Evolutionary conservation across 2,329 filamentous ascomycete genomes (phyloP).

Genomic region (Coleophoma crateriformis): DNA sequence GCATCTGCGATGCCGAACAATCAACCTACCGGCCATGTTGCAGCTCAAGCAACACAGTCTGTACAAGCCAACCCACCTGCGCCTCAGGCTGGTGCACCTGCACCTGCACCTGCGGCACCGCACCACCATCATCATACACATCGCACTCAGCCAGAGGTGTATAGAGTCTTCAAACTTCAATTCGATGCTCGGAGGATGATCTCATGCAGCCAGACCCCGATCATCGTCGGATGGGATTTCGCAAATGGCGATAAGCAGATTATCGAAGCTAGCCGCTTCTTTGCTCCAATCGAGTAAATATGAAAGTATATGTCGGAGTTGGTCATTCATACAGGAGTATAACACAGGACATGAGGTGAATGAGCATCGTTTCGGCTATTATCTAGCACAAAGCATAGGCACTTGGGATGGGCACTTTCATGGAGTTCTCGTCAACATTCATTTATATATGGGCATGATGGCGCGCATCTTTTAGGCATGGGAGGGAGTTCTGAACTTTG

Average conservation of each 20-base stretch:
- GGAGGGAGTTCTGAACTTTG: too few relatives aligned
- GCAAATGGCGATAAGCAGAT: conserved; percentile 79
- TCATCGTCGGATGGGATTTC: conserved; percentile 98
- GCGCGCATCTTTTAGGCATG: too few relatives aligned
- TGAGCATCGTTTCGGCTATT: too few relatives aligned
- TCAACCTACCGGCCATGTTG: neutral
- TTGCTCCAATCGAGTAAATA: conserved; percentile 53
- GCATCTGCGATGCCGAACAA: neutral
- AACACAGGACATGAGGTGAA: too few relatives aligned
- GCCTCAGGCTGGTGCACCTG: neutral
- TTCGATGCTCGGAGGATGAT: conserved; percentile 92
- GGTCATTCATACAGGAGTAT: too few relatives aligned
- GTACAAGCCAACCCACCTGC: conserved; percentile 3
- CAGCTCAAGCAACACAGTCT: conserved; percentile 1
- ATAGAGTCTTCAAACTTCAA: conserved; percentile 89
- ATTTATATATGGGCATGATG: too few relatives aligned
- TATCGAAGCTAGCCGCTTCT: conserved; percentile 72
- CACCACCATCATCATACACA: conserved; percentile 16
- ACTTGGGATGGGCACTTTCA: too few relatives aligned
- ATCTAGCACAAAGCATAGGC: too few relatives aligned
- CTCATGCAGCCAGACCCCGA: conserved; percentile 85
- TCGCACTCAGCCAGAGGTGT: conserved; percentile 30
- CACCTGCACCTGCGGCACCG: conserved; percentile 6
- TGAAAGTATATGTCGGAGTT: neutral
- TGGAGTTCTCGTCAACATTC: too few relatives aligned